phyloP scores from a whole-genome alignment of 179 eudicot genomes.

The Sideroxylon spinosum region DNA sequence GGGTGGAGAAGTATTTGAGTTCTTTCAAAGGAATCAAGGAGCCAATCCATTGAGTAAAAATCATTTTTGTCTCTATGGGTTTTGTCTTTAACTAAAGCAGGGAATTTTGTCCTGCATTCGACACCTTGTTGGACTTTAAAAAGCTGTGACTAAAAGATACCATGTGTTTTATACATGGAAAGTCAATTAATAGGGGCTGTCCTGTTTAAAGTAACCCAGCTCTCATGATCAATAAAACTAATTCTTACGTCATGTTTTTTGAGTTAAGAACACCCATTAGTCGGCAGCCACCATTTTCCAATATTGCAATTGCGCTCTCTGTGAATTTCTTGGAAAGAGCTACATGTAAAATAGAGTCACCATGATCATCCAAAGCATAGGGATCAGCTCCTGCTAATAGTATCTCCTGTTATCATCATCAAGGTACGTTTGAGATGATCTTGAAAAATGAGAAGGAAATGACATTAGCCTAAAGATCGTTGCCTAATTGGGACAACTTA shows the following conservation, averaged over 20 bases:
- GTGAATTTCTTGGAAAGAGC: slow-evolving; percentile 81
- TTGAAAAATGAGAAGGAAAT: background rate
- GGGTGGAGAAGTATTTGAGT: background rate
- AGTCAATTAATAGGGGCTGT: background rate
- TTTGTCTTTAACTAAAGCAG: background rate
- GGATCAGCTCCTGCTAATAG: slow-evolving; percentile 88
- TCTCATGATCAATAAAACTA: slow-evolving; percentile 14
- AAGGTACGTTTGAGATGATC: background rate
- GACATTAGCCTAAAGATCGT: background rate
- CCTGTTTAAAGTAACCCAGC: background rate
- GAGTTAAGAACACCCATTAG: slow-evolving; percentile 69
- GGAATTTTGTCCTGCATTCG: slow-evolving; percentile 8
- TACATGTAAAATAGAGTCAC: slow-evolving; percentile 84
- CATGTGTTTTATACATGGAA: background rate
- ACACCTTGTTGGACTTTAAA: background rate
- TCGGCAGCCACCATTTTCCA: slow-evolving; percentile 81
- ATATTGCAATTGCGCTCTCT: slow-evolving; percentile 73
- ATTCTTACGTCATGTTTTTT: slow-evolving; percentile 67
- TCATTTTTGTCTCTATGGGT: background rate
- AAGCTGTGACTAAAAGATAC: background rate
- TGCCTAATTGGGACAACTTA: slow-evolving; percentile 27
- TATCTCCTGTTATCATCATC: slow-evolving; percentile 55
- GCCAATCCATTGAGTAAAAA: background rate
- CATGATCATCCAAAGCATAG: slow-evolving; percentile 73
- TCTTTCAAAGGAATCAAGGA: background rate